These are phyloP conservation scores for Coniophora puteana DNA, from an alignment of 1,284 basidiomycete genomes.

Conservation along the genomic window DNA sequence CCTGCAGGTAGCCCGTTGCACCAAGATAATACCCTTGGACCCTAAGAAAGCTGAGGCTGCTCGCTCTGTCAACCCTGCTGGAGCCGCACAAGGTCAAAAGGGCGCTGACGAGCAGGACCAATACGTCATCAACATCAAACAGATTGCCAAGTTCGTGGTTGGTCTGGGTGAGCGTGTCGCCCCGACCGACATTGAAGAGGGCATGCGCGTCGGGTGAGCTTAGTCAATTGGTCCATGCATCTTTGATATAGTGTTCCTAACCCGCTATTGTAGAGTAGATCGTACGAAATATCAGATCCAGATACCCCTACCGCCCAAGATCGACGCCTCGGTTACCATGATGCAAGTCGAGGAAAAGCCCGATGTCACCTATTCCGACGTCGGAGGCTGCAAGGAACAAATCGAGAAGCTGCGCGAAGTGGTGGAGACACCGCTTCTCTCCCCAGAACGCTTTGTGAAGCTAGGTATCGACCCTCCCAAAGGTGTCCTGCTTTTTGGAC, in stretches of 20 bases:
- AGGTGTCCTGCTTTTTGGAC: constrained; percentile 94
- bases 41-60: constrained; percentile 69
- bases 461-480: constrained; percentile 99
- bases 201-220: constrained; percentile 95
- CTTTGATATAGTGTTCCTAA: neutral
- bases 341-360: constrained; percentile 99
- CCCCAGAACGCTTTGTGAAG: constrained; percentile 95
- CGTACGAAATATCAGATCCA: constrained; percentile 98
- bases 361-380: constrained; percentile 96
- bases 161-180: constrained; percentile 95
- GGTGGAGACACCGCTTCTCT: constrained; percentile 95
- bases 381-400: constrained; percentile 99
- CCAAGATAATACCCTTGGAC: constrained; percentile 93
- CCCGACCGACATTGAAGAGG: constrained; percentile 98
- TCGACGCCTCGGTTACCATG: constrained; percentile 99
- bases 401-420: constrained; percentile 99
- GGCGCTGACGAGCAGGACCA: constrained; percentile 97
- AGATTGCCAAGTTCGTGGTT: constrained; percentile 99
- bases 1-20: constrained; percentile 96
- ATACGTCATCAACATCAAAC: constrained; percentile 99
- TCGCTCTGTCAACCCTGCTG: constrained; percentile 65
- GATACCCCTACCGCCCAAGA: constrained; percentile 99
- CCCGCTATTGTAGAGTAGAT: constrained; percentile 74
- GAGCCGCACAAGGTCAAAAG: constrained; percentile 80
- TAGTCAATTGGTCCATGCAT: constrained; percentile 1